These are phyloP conservation scores for Colletotrichum coccodes DNA, from an alignment of 2,329 filamentous ascomycete genomes.

Conservation along the genomic window DNA sequence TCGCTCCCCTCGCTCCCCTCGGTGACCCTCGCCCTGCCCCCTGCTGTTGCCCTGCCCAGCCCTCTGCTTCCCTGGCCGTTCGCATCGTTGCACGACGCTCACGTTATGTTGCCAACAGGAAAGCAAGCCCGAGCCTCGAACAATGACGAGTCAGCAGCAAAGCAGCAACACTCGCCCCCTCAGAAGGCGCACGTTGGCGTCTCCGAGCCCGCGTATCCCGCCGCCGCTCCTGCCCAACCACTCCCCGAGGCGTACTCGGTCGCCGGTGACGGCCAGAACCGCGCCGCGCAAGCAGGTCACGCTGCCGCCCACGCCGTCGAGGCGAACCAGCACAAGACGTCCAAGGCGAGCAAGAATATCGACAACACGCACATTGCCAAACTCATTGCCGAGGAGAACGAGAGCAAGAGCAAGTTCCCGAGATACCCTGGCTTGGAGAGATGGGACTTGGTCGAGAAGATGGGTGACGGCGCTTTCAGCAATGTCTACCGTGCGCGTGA, in stretches of 20 bases:
- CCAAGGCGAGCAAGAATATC: conserved; percentile 44
- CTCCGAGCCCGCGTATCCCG: conserved; percentile 55
- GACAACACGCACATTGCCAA: conserved; percentile 80
- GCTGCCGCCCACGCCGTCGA: conserved; percentile 71
- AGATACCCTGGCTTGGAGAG: conserved; percentile 83
- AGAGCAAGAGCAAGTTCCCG: conserved; percentile 86
- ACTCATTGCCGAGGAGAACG: conserved; percentile 91
- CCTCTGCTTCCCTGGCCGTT: conserved; percentile 36
- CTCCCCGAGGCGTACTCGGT: conserved; percentile 72
- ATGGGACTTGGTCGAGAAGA: conserved; percentile 92
- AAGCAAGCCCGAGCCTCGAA: conserved; percentile 85
- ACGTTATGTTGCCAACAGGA: conserved; percentile 55
- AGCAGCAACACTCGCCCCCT: conserved; percentile 60
- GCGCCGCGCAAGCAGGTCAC: conserved; percentile 74
- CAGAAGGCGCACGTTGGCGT: conserved; percentile 66
- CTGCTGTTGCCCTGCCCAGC: too few species aligned
- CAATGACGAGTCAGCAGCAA: conserved; percentile 61
- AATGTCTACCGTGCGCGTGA: conserved; percentile 95
- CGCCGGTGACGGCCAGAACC: conserved; percentile 69
- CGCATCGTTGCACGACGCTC: background rate
- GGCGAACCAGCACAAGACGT: conserved; percentile 64
- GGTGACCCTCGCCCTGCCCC: too few species aligned
- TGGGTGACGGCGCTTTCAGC: conserved; percentile 99
- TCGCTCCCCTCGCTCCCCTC: too few species aligned
- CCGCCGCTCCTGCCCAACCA: conserved; percentile 50